Evolutionary conservation across 179 eudicot species (phyloP).

Genomic region (Spinacia oleracea): DNA sequence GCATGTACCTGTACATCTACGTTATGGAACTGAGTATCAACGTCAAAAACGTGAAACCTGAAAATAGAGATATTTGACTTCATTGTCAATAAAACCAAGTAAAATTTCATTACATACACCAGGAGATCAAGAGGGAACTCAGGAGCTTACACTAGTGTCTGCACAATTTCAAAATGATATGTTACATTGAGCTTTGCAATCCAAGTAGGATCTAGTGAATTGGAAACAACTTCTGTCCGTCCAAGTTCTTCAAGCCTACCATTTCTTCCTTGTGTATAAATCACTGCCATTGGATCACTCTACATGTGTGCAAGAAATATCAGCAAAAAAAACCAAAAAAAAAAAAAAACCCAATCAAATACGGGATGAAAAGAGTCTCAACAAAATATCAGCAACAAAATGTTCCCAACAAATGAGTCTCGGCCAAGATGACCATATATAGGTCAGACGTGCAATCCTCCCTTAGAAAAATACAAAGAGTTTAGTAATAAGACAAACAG

Average conservation of each 20-base stretch:
- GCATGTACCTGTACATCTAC: conserved; percentile 70
- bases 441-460: background rate
- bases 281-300: conserved; percentile 97
- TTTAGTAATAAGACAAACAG: background rate
- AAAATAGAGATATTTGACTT: conserved; percentile 21
- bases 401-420: background rate
- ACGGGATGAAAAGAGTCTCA: background rate
- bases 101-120: conserved; percentile 7
- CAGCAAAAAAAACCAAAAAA: background rate
- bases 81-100: conserved; percentile 15
- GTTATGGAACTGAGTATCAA: conserved; percentile 82
- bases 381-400: background rate
- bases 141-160: conserved; percentile 78
- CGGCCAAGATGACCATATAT: background rate
- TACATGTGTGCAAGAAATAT: conserved; percentile 36
- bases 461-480: background rate
- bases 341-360: background rate
- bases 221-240: conserved; percentile 88
- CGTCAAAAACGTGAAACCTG: conserved; percentile 94
- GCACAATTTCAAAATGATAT: conserved; percentile 89
- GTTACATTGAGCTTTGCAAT: conserved; percentile 61
- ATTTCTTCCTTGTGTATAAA: conserved; percentile 77
- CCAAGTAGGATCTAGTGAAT: conserved; percentile 89
- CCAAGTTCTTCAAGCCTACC: conserved; percentile 91
- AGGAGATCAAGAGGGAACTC: conserved; percentile 16